Base-by-base conservation (phyloP, 768 basidiomycete genomes). In the Pilatotrama ljubarskyi region DNA sequence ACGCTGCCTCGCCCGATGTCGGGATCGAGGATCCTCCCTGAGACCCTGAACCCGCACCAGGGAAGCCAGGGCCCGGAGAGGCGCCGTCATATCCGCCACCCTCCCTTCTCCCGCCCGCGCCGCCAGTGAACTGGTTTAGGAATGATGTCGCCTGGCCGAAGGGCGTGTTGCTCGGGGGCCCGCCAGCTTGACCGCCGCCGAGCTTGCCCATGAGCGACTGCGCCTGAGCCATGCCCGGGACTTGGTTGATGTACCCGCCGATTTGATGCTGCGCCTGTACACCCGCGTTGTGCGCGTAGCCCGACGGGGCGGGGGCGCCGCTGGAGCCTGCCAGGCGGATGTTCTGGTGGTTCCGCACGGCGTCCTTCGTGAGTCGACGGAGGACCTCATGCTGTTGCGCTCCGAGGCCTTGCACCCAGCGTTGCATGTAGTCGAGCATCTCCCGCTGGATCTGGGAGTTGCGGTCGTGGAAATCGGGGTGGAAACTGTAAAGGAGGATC, bases 391-490 rank as follows among this genome's bases (percentile, higher is more conserved):
- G 69, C 61, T 83, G 78, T 56, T 77, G 76, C 14, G 73, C 51
- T 4, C 83, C 81, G 13, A 86, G 80, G 8, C 74, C 74, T 48
- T 80, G 69, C 38, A 84, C 76, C 90, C 90, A 92, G 41, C 71
- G 73, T 40, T 72, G 75, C 83, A 93, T 81, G 65, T 78, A 83
- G 60, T 82, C 81, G 60, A 91, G 70, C 91, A 94, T 93, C 65
- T 90, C 84, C 54, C 82, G 79, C 71, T 93, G 91, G 32, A 93
- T 77, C 59, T 80, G 78, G 1, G 87, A 89, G 62, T 76, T 72
- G 32, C 72, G 67, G 68, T 86, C 80, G 69, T 87, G 84, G 78
- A 92, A 94, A 63, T 90, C 87, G 15, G 92, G 91, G 71, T 94
- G 91, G 80, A 93, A 92, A 22, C 90, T 91, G 49, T 13, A 41